phyloP scores from a whole-genome alignment of 2,329 filamentous ascomycete genomes.

The Cordyceps javanica region DNA sequence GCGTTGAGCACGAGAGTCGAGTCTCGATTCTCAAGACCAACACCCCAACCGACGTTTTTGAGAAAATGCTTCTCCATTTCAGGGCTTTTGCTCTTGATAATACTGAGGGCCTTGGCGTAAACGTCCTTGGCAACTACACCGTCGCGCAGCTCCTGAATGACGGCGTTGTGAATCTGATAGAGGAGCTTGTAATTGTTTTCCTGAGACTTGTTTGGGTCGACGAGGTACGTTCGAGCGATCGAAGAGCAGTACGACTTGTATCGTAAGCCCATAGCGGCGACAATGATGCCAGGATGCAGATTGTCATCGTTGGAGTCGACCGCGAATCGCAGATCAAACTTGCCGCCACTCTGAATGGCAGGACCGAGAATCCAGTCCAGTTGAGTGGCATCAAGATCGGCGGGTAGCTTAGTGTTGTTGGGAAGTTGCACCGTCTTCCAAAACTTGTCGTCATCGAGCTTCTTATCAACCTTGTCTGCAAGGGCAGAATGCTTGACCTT shows the following conservation, averaged over 20 bases:
- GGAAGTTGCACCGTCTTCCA: conserved; percentile 74
- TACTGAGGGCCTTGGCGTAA: conserved; percentile 75
- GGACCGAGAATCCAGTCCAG: conserved; percentile 93
- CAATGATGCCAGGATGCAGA: conserved; percentile 87
- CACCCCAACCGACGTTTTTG: conserved; percentile 85
- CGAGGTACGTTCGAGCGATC: conserved; percentile 88
- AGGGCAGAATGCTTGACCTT: conserved; percentile 87
- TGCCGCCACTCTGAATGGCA: conserved; percentile 89
- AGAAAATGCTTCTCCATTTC: conserved; percentile 93
- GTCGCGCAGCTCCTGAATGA: conserved; percentile 85
- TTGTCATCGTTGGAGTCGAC: conserved; percentile 73
- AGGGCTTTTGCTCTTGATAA: conserved; percentile 85
- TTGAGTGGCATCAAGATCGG: conserved; percentile 79
- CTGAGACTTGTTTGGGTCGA: conserved; percentile 94
- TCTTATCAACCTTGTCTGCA: conserved; percentile 80
- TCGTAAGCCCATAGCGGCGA: conserved; percentile 83
- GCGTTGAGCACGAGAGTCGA: conserved; percentile 74
- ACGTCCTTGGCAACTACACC: conserved; percentile 83
- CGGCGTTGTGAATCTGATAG: conserved; percentile 75
- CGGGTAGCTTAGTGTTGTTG: conserved; percentile 68
- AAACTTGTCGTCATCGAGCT: conserved; percentile 90
- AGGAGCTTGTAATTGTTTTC: conserved; percentile 92
- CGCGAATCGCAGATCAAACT: conserved; percentile 82
- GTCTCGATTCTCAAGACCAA: conserved; percentile 89
- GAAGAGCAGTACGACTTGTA: conserved; percentile 95